Conservation (phyloP, 306 rosid genomes). For the Lathyrus sativus region DNA sequence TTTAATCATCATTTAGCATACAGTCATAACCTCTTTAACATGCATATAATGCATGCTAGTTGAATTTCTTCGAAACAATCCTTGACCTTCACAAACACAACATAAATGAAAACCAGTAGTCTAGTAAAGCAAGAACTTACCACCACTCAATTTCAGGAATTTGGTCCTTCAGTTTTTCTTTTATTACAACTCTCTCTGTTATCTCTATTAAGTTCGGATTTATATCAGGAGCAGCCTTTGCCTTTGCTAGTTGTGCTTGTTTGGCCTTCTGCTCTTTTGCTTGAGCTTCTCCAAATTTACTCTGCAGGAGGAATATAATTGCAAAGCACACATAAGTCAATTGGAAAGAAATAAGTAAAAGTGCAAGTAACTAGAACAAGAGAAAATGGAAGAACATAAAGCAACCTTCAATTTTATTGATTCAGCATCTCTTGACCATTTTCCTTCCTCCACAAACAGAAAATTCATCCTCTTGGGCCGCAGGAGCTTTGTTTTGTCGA, state of each 20-base stretch:
- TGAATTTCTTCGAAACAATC: not conserved
- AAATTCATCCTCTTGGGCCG: constrained; percentile 87
- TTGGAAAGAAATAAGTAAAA: not conserved
- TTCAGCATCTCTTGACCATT: constrained; percentile 94
- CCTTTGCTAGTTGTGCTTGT: constrained; percentile 91
- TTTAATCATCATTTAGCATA: not conserved
- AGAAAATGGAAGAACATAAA: constrained; percentile 5
- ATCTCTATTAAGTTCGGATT: constrained; percentile 95
- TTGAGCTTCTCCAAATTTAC: constrained; percentile 97
- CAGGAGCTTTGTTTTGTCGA: constrained; percentile 75
- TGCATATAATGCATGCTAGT: not conserved
- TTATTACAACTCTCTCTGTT: constrained; percentile 76
- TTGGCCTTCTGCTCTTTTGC: constrained; percentile 95
- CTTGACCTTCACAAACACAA: constrained; percentile 11
- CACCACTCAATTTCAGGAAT: constrained; percentile 98
- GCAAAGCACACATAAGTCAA: constrained; percentile 22
- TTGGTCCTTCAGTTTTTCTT: constrained; percentile 82
- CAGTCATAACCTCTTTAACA: not conserved
- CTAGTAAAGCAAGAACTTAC: constrained; percentile 54
- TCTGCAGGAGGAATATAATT: constrained; percentile 50
- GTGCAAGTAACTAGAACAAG: not conserved
- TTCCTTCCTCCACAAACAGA: constrained; percentile 92
- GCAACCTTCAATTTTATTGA: constrained; percentile 77
- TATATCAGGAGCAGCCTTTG: constrained; percentile 93
- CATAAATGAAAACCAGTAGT: not conserved